A percentile compares a stretch with the other conserved stretches of the same genome.
These are phyloP conservation scores for Houttuynia cordata DNA, from an alignment of 164 flowering plant species.

Conservation along the genomic window DNA sequence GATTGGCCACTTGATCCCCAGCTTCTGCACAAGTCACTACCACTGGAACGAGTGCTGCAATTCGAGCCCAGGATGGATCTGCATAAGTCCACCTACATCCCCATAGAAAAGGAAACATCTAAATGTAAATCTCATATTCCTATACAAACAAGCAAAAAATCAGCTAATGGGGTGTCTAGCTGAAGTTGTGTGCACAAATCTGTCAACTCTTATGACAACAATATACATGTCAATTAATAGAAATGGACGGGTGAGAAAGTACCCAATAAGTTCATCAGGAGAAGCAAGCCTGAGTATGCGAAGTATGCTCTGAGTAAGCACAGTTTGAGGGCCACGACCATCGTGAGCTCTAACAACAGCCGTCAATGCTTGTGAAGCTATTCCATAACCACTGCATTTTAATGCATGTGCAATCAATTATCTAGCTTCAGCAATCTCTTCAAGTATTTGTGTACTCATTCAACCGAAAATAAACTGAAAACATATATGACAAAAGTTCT, in stretches of 20 bases:
- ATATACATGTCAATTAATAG: no score
- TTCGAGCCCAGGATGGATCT: constrained; percentile 98
- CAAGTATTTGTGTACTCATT: not conserved
- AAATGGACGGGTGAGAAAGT: constrained; percentile 3
- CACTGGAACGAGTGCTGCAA: constrained; percentile 86
- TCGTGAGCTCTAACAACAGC: constrained; percentile 83
- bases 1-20: constrained; percentile 70
- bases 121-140: no score
- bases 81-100: constrained; percentile 84
- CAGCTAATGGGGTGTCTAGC: no score
- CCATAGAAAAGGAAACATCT: constrained; percentile 1
- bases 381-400: constrained; percentile 83
- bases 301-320: constrained; percentile 55
- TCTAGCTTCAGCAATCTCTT: not conserved
- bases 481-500: not conserved
- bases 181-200: no score
- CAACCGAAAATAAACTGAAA: no score
- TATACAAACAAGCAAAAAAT: no score
- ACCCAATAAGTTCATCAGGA: constrained; percentile 95
- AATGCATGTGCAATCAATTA: not conserved
- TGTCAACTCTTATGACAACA: no score
- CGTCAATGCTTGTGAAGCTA: constrained; percentile 83
- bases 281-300: constrained; percentile 56
- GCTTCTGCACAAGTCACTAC: constrained; percentile 92
- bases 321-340: constrained; percentile 84